These are phyloP conservation scores for Kalaharituber pfeilii DNA, from an alignment of 2,329 filamentous ascomycete species.

Conservation along the genomic window DNA sequence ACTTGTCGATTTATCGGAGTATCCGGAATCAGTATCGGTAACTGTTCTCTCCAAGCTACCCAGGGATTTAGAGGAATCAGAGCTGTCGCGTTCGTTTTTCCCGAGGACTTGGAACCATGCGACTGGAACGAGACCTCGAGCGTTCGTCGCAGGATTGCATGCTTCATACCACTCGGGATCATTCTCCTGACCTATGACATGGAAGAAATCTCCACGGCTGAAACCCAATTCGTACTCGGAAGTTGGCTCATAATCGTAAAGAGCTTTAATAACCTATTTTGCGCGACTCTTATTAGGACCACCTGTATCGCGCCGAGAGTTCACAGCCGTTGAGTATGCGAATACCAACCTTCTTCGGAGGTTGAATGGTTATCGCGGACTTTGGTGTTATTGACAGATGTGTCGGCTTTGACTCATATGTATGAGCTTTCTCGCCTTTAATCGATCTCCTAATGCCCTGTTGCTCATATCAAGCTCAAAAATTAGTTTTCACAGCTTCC, in stretches of 20 bases:
- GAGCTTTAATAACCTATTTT: conserved; percentile 81
- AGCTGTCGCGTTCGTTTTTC: conserved; percentile 80
- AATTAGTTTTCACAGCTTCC: too few species aligned
- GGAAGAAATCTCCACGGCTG: conserved; percentile 89
- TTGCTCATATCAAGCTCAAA: too few species aligned
- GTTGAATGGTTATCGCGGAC: conserved; percentile 71
- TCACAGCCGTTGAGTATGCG: too few species aligned
- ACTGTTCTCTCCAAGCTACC: conserved; percentile 36
- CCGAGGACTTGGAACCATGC: conserved; percentile 84
- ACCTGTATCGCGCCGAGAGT: not conserved
- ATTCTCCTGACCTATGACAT: conserved; percentile 91
- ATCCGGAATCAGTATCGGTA: conserved; percentile 79
- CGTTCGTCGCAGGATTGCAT: conserved; percentile 79
- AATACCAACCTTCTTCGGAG: conserved; percentile 67
- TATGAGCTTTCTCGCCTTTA: conserved; percentile 66
- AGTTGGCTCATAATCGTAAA: conserved; percentile 77
- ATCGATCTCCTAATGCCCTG: conserved; percentile 73
- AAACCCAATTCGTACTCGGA: conserved; percentile 70
- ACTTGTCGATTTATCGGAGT: conserved; percentile 45
- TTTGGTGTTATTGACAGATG: conserved; percentile 68
- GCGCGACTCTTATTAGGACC: conserved; percentile 3
- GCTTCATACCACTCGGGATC: conserved; percentile 96
- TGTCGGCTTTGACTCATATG: conserved; percentile 37
- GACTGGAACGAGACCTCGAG: conserved; percentile 81
- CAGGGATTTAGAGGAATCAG: conserved; percentile 43